These are phyloP conservation scores for Penicillium sp. DNA, from an alignment of 2,329 filamentous ascomycete species.

Conservation along the genomic window DNA sequence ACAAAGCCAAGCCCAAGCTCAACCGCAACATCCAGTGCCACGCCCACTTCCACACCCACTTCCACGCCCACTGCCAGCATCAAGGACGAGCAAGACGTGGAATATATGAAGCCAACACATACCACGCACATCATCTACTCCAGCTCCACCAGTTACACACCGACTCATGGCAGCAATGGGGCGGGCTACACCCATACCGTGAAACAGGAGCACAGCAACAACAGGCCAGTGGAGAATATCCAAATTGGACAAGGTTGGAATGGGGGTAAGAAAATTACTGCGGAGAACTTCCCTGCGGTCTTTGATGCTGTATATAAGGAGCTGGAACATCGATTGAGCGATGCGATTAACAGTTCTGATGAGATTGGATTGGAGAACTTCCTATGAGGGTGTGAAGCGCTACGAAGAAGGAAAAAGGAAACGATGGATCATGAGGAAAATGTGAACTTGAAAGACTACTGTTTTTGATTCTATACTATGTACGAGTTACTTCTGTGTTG, in stretches of 20 bases:
- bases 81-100: neutral
- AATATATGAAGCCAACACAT: slow-evolving; percentile 3
- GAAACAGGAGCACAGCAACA: slow-evolving; percentile 1
- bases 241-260: slow-evolving; percentile 13
- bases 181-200: slow-evolving; percentile 13
- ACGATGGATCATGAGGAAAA: neutral
- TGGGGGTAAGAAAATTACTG: slow-evolving; percentile 4
- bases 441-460: neutral
- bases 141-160: neutral
- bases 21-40: slow-evolving; percentile 5
- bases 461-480: neutral
- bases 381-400: neutral
- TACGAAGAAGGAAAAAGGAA: neutral
- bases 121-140: slow-evolving; percentile 1
- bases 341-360: slow-evolving; percentile 24
- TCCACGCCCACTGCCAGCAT: neutral
- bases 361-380: slow-evolving; percentile 18
- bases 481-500: neutral
- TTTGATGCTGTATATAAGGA: slow-evolving; percentile 13
- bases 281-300: slow-evolving; percentile 16
- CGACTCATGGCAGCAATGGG: neutral
- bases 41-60: slow-evolving; percentile 5
- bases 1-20: neutral
- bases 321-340: slow-evolving; percentile 15
- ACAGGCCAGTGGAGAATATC: slow-evolving; percentile 12